Evolutionary conservation across 2,329 filamentous ascomycete species (phyloP).

Genomic region (Paramyrothecium roridum): DNA sequence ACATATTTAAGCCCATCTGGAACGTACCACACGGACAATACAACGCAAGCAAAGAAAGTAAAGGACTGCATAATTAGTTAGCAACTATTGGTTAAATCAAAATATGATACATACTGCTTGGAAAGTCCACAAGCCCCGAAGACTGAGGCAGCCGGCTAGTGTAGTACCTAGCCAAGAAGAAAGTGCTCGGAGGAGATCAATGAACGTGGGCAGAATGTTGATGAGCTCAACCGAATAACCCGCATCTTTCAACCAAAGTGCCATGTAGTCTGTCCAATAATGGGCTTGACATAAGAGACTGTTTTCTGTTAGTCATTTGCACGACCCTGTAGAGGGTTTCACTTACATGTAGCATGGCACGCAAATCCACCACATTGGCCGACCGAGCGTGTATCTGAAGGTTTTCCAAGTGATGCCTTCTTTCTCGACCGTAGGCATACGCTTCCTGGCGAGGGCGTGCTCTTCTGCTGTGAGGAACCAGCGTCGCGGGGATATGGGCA

Average conservation of each 20-base stretch:
- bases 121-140: slow-evolving; percentile 23
- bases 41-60: slow-evolving; percentile 19
- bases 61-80: neutral
- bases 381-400: slow-evolving; percentile 17
- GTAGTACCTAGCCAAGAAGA: slow-evolving; percentile 25
- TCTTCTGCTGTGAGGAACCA: slow-evolving; percentile 19
- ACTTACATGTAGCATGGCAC: slow-evolving; percentile 17
- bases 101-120: slow-evolving; percentile 11
- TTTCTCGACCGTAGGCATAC: slow-evolving; percentile 14
- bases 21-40: slow-evolving; percentile 24
- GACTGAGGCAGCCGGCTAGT: slow-evolving; percentile 19
- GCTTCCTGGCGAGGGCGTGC: slow-evolving; percentile 14
- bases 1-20: slow-evolving; percentile 22
- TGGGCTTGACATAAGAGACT: slow-evolving; percentile 16
- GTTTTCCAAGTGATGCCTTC: slow-evolving; percentile 19
- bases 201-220: slow-evolving; percentile 24
- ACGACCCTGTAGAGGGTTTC: neutral
- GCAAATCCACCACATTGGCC: slow-evolving; percentile 21
- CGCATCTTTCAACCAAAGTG: slow-evolving; percentile 18
- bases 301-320: slow-evolving; percentile 7
- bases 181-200: slow-evolving; percentile 17
- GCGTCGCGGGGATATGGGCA: slow-evolving; percentile 15
- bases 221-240: slow-evolving; percentile 18
- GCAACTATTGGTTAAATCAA: too few relatives aligned
- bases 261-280: slow-evolving; percentile 23